Evolutionary conservation across 192 early-diverging fungal genomes (phyloP), one percentile per base, ranked within the genome.

Genomic region (Jimgerdemannia lactiflua): DNA sequence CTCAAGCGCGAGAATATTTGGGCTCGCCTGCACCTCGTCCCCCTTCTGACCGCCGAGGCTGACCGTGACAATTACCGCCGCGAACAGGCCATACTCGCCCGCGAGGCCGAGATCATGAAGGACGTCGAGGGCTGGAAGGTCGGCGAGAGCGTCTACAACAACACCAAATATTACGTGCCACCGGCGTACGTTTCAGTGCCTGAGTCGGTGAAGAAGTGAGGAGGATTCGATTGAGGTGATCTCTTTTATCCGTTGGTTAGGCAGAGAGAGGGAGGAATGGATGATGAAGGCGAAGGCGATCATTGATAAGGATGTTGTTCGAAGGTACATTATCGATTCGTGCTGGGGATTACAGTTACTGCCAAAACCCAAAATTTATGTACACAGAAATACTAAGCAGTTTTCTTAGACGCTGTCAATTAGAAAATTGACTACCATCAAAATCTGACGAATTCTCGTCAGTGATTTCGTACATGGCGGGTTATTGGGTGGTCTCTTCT

Each of bases 1-100:
- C 85, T 96, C 39, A 89, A 92, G 59, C 91, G 98, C 73, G 96
- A 98, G 82, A 95, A 97, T 75, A 86, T 91, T 11, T 99, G 98
- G 98, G 82, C 91, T 69, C 91, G 98, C 65, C 95, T 99, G 75
- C 87, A 96, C 87, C 85, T 99, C 19, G 86, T 95, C 19, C 98
- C 98, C 3, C 73, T 97, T 74, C 88, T 98, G 42, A 92, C 95
- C 78, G 96, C 98, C 54, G 98, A 99, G 86, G 86, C 90, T 4
- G 98, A 99, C 82, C 90, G 98, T 20, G 96, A 98, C 80, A 83
- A 87, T 29, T 94, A 95, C 81, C 89, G 96, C 70, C 88, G 96
- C n/a, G 85, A 91, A 65, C 82, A 86, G 43, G 93, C 95, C 14
- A 84, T 91, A 39, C 85, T 89, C 29, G 86, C 86, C 39, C 87